Percentiles rank a stretch among this genome's conserved stretches.
These are phyloP conservation scores for Ruellia speciosa DNA, from an alignment of 305 asterid genomes.

Conservation along the genomic window DNA sequence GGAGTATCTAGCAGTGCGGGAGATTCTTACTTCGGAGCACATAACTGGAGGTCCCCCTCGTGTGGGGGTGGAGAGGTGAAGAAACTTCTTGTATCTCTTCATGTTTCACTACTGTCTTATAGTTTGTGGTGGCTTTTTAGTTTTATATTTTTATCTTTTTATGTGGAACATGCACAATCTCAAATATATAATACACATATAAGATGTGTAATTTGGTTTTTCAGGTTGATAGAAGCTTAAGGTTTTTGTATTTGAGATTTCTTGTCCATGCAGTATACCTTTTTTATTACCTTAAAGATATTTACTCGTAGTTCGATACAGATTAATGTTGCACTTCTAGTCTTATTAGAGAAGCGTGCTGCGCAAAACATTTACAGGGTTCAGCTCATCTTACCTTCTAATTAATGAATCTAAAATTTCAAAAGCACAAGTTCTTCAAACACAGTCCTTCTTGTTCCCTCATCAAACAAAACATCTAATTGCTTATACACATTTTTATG, in stretches of 20 bases:
- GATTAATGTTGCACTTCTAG: not conserved
- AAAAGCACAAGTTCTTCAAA: not conserved
- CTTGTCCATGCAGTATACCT: not conserved
- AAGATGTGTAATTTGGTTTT: not conserved
- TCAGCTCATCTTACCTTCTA: not conserved
- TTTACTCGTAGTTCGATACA: not conserved
- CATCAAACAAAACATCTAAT: not conserved
- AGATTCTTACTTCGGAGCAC: constrained; percentile 71
- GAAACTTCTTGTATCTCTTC: not conserved
- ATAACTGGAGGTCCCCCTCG: constrained; percentile 66
- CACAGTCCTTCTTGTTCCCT: not conserved
- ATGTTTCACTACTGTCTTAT: not conserved
- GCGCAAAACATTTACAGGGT: not conserved
- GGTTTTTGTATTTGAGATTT: no score
- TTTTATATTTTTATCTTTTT: no score
- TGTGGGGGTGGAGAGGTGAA: constrained; percentile 87
- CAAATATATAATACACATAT: no score
- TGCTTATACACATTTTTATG: not conserved
- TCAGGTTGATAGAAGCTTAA: no score
- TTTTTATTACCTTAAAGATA: not conserved
- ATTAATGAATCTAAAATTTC: not conserved
- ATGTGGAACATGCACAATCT: not conserved
- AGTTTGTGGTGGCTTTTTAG: not conserved
- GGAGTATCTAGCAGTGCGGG: constrained; percentile 74
- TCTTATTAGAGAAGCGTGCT: not conserved